Percentiles rank a stretch among this genome's conserved stretches.
These are phyloP conservation scores for Phytophthora pluvialis DNA, from an alignment of 352 stramenopile genomes.

Conservation along the genomic window DNA sequence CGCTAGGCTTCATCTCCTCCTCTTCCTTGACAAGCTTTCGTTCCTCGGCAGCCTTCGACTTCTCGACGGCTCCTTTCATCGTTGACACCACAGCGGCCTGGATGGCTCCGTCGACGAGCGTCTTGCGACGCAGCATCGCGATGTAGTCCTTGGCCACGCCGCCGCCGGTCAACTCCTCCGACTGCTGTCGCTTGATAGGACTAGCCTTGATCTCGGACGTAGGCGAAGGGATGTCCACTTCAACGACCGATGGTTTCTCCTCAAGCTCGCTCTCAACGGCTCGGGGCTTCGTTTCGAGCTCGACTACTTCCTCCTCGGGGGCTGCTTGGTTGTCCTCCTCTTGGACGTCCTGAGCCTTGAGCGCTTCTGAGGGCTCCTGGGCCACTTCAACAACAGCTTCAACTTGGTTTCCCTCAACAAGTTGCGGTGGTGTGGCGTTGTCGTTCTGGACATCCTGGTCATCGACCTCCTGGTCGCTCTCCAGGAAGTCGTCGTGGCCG, in stretches of 20 bases:
- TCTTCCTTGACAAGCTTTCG: slow-evolving; percentile 1
- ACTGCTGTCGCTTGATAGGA: slow-evolving; percentile 1
- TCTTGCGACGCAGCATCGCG: slow-evolving; percentile 21
- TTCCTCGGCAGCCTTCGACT: slow-evolving; percentile 10
- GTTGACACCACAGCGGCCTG: slow-evolving; percentile 41
- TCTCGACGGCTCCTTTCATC: slow-evolving; percentile 39
- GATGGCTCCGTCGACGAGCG: slow-evolving; percentile 37
- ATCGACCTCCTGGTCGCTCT: slow-evolving; percentile 18
- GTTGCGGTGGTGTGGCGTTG: neutral
- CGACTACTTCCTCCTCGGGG: neutral
- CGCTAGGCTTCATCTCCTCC: neutral
- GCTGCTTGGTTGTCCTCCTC: neutral
- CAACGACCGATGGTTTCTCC: slow-evolving; percentile 17
- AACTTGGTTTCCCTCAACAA: slow-evolving; percentile 12
- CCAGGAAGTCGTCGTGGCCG: slow-evolving; percentile 7
- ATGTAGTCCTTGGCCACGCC: slow-evolving; percentile 29
- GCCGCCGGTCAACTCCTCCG: slow-evolving; percentile 11
- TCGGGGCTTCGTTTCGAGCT: slow-evolving; percentile 14
- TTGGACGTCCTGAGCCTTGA: neutral
- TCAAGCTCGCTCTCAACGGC: slow-evolving; percentile 2
- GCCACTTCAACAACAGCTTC: slow-evolving; percentile 21
- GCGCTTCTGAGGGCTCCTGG: neutral
- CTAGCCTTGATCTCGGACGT: slow-evolving; percentile 6
- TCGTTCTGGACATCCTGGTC: slow-evolving; percentile 6
- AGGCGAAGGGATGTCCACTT: neutral